Evolutionary conservation across 148 eudicot genomes (phyloP).

Genomic region (Bassia scoparia): DNA sequence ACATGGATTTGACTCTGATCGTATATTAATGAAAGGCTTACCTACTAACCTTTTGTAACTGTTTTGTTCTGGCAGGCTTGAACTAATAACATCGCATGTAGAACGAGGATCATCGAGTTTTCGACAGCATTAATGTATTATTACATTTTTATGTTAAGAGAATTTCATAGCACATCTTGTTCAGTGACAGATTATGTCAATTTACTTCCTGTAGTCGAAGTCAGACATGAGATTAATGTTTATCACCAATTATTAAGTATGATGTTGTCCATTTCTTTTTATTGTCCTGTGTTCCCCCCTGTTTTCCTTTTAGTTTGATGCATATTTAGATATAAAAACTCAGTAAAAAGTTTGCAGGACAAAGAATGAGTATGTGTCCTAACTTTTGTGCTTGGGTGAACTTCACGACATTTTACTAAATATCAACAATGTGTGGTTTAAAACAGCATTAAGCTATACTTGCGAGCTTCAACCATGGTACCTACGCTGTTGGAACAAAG

Average conservation of each 20-base stretch:
- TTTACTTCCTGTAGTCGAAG: conserved; percentile 8
- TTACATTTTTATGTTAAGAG: neutral
- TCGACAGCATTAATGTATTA: neutral
- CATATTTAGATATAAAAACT: neutral
- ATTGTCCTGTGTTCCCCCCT: neutral
- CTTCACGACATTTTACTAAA: too few species aligned
- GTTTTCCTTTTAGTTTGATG: neutral
- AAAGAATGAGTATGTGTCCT: too few species aligned
- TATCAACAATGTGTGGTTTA: too few species aligned
- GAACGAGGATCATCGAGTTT: neutral
- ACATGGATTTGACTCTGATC: neutral
- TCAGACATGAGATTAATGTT: conserved; percentile 8
- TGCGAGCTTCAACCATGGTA: too few species aligned
- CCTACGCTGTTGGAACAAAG: too few species aligned
- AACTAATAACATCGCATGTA: neutral
- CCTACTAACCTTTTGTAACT: neutral
- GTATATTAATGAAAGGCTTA: neutral
- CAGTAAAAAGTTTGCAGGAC: too few species aligned
- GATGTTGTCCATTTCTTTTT: conserved; percentile 3
- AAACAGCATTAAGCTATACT: too few species aligned
- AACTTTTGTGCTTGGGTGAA: too few species aligned
- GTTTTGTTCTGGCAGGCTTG: conserved; percentile 15
- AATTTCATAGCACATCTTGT: conserved; percentile 6
- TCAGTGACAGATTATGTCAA: conserved; percentile 3
- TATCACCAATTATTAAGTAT: neutral